These are phyloP conservation scores for Dictyostelium intermedium DNA, from an alignment of 78 protist species.

Conservation along the genomic window DNA sequence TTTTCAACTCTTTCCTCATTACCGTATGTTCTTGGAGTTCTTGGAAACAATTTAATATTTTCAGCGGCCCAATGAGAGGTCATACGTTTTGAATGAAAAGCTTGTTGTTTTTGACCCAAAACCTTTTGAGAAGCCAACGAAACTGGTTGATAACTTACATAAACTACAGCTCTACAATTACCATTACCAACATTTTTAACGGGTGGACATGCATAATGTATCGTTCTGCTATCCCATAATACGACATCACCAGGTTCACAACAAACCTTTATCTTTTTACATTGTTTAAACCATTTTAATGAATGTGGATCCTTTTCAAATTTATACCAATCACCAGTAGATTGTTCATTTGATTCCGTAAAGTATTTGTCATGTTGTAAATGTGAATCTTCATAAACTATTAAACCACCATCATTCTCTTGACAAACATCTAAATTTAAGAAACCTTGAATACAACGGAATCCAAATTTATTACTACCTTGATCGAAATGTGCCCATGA, in stretches of 20 bases:
- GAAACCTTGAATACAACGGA: conserved; percentile 33
- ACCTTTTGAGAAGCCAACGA: neutral
- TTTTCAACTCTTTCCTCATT: neutral
- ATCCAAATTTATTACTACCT: neutral
- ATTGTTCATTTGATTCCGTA: neutral
- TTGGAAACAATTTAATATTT: neutral
- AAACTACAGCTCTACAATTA: conserved; percentile 31
- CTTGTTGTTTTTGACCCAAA: neutral
- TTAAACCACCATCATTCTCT: conserved; percentile 46
- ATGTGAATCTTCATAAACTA: conserved; percentile 47
- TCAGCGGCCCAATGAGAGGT: conserved; percentile 60
- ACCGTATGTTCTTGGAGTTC: neutral
- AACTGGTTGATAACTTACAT: conserved; percentile 47
- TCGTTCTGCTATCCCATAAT: conserved; percentile 54
- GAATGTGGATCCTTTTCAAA: conserved; percentile 6
- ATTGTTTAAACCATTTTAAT: neutral
- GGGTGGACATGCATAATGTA: conserved; percentile 53
- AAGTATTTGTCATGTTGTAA: conserved; percentile 31
- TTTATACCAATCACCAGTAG: conserved; percentile 51
- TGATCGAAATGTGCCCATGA: conserved; percentile 67
- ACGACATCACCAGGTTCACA: conserved; percentile 67
- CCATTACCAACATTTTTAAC: neutral
- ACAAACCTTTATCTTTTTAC: conserved; percentile 39
- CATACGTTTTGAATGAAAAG: conserved; percentile 12
- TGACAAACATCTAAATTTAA: conserved; percentile 35